Evolutionary conservation across 2,329 filamentous ascomycete genomes (phyloP).

Genomic region (Ceratocystis eucalypticola): DNA sequence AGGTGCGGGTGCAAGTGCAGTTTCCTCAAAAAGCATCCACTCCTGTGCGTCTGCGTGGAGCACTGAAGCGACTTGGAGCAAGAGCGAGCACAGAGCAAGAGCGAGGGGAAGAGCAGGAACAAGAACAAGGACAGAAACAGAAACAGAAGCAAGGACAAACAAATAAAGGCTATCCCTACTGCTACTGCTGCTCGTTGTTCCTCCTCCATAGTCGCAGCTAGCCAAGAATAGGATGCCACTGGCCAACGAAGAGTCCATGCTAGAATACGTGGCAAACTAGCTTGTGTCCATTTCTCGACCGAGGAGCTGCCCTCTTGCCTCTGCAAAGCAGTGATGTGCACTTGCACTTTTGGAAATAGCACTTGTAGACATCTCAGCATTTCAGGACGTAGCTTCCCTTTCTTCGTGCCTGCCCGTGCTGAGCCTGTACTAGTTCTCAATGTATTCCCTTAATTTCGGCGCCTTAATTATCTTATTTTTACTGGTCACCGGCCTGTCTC

Average conservation of each 20-base stretch:
- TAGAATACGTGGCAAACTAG: not conserved
- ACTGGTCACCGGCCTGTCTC: not conserved
- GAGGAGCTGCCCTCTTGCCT: too few species aligned
- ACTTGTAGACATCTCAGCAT: not conserved
- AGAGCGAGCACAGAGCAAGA: too few species aligned
- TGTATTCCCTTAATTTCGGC: not conserved
- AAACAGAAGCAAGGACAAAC: too few species aligned
- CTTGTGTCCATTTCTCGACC: not conserved
- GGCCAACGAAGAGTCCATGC: conserved; percentile 1
- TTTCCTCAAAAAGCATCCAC: not conserved
- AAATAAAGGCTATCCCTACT: too few species aligned
- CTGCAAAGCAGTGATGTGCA: too few species aligned
- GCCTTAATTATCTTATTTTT: not conserved
- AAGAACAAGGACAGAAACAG: not conserved
- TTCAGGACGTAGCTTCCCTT: not conserved
- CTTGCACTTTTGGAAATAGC: not conserved
- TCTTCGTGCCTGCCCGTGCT: not conserved
- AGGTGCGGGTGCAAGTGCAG: conserved; percentile 1
- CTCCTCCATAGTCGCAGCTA: not conserved
- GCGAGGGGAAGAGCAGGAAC: too few species aligned
- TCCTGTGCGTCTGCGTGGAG: not conserved
- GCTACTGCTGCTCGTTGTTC: not conserved
- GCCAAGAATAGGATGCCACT: conserved; percentile 5
- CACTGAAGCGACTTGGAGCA: too few species aligned
- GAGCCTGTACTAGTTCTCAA: not conserved